Conservation (phyloP, 331 rosid genomes). For the Quercus phellos region DNA sequence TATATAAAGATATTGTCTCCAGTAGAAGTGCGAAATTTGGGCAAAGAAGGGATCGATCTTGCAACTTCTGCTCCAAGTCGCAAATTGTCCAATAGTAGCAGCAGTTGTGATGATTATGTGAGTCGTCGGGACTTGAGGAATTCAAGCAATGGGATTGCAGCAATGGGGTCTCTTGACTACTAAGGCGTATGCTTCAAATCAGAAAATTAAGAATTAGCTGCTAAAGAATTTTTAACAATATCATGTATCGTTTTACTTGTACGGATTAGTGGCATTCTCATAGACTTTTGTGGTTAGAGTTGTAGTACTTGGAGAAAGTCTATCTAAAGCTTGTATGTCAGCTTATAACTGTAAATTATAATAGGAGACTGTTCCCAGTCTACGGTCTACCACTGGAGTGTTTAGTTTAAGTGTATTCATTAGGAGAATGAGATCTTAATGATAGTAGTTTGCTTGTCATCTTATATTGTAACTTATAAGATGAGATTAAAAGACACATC, state of each 20-base stretch:
- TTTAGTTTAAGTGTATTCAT: conserved; percentile 10
- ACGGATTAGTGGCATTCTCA: conserved; percentile 34
- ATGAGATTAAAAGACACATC: conserved; percentile 1
- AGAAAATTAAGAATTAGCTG: background rate
- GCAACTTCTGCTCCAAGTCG: conserved; percentile 33
- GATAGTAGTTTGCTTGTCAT: conserved; percentile 21
- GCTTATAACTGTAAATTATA: conserved; percentile 60
- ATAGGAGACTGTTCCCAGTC: conserved; percentile 37
- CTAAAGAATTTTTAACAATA: conserved; percentile 20
- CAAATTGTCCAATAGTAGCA: conserved; percentile 31
- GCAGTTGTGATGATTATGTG: conserved; percentile 41
- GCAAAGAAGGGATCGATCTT: conserved; percentile 43
- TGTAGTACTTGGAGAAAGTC: conserved; percentile 29
- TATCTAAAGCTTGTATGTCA: conserved; percentile 35
- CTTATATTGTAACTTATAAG: conserved; percentile 17
- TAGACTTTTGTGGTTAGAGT: conserved; percentile 30
- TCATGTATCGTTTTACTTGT: conserved; percentile 18
- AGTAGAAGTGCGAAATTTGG: conserved; percentile 61
- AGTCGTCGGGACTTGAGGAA: conserved; percentile 46
- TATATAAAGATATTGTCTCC: conserved; percentile 66
- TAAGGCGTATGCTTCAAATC: conserved; percentile 10
- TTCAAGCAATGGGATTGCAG: conserved; percentile 50
- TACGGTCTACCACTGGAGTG: conserved; percentile 16
- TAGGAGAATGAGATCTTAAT: conserved; percentile 16
- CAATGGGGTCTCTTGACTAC: conserved; percentile 53